Evolutionary conservation across 148 eudicot species (phyloP), one percentile per base, ranked within the genome.

Genomic region (Dysphania ambrosioides): DNA sequence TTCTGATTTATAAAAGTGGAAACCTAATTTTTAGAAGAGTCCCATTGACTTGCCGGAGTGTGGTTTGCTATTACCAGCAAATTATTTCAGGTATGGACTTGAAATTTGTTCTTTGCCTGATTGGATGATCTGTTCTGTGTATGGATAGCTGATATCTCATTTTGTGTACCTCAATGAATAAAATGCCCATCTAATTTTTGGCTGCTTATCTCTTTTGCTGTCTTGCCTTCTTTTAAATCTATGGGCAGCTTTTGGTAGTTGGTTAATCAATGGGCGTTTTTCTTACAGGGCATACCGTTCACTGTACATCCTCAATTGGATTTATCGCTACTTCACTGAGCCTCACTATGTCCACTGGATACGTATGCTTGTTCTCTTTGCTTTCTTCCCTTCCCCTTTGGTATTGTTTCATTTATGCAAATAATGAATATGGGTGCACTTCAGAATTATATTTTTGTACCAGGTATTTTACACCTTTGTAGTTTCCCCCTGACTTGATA

Each of bases 321-420:
- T 94, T 66, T 94, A 92, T 49, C 98, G 98, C 71, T 88, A 88
- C 93, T 87, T 90, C 87, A 92, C 97, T 6, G 98, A 94, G 83
- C 96, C 97, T 57, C 98, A 90, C 83, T 94, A 75, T 79, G 86
- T 87, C 72, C 97, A 92, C 72, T 94, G 98, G 98, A 92, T 94
- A 79, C 89, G 97, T 94, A 90, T 49, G 88, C 81, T 58, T 77
- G 70, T 74, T 79, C 79, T 72, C 42, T 71, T 49, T 36, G 82
- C 42, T 42, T 49, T 53, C 24, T 70, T n/a, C 34, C 32, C 68
- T 31, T 30, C 7, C 38, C 29, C 32, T 11, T 24, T 64, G 26
- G 34, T n/a, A 41, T 13, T 67, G 18, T 5, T 67, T n/a, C 31
- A 24, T 67, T 4, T 41, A 67, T 41, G 70, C 32, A 23, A 23